phyloP scores from a whole-genome alignment of 768 basidiomycete genomes.

The Rossbeevera mucosa region DNA sequence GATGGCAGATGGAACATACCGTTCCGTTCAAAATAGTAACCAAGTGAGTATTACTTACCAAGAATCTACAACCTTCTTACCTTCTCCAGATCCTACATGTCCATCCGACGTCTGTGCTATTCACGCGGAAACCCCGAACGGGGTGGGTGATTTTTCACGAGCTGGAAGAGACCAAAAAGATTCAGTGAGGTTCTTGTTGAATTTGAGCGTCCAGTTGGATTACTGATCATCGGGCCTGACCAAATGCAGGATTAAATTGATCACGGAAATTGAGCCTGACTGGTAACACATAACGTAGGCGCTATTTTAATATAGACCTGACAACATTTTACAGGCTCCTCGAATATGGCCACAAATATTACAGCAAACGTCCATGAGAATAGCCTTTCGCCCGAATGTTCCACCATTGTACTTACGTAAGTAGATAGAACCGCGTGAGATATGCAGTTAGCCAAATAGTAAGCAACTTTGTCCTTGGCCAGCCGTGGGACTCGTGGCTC shows the following conservation, averaged over 20 bases:
- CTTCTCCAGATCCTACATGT: slow-evolving; percentile 68
- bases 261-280: slow-evolving; percentile 94
- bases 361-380: slow-evolving; percentile 26
- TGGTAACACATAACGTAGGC: slow-evolving; percentile 50
- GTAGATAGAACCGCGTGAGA: background rate
- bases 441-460: slow-evolving; percentile 6
- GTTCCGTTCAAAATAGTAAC: slow-evolving; percentile 66
- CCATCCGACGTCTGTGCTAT: slow-evolving; percentile 91
- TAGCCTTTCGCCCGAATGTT: background rate
- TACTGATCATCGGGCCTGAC: slow-evolving; percentile 6
- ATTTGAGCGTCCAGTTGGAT: background rate
- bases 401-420: background rate
- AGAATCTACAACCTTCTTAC: slow-evolving; percentile 39
- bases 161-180: slow-evolving; percentile 94
- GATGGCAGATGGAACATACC: slow-evolving; percentile 90
- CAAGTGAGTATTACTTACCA: slow-evolving; percentile 43
- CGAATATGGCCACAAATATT: slow-evolving; percentile 47
- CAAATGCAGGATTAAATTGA: slow-evolving; percentile 68
- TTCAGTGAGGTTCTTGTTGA: slow-evolving; percentile 53
- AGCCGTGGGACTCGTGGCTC: background rate
- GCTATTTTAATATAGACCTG: background rate
- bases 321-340: slow-evolving; percentile 36
- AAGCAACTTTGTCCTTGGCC: background rate
- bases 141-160: slow-evolving; percentile 96
- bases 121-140: slow-evolving; percentile 84